Base-by-base conservation (phyloP, 192 early-diverging fungal genomes). In the Funneliformis geosporum region DNA sequence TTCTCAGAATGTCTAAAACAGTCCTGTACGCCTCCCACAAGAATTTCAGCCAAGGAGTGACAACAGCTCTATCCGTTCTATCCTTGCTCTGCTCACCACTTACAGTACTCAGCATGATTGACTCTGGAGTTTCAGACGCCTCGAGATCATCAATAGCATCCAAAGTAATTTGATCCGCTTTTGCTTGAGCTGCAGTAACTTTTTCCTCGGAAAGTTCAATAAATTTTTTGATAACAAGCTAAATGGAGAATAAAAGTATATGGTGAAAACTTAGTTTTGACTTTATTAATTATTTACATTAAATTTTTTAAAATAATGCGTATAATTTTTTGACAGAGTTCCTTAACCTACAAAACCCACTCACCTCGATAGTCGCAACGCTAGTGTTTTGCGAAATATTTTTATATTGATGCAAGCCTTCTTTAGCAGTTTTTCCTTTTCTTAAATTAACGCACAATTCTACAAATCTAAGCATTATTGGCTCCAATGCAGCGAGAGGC, bases 21-120 rank as follows among this genome's bases (percentile, higher is more conserved):
- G 96, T 99, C 71, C 98, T 89, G 87, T 99, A 99, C n/a, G 94
- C 94, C 87, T 99, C 98, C 98, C 98, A 99, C 81, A 99, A 89
- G 86, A 99, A 98, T 87, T 96, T 97, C 73, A 99, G 89, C 96
- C 97, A 98, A 44, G 98, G 97, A 55, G 97, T 99, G 50, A 99
- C 96, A 38, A 98, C 93, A 77, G 95, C 96, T 75, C 98, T 94
- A 84, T 99, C 96, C 8, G 97, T 96, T 39, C 98, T 91, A 87
- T 99, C 97, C 86, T 96, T 96, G 86, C 88, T 91, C 82, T 95
- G 94, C 75, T 97, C 97, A 38, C 94, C 94, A 79, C 93, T 95
- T 60, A 99, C 96, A 71, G 96, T 94, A 85, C 94, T 95, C 79
- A 98, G 87, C 77, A 99, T 94, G 80, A 99, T 94, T 42, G 95